Evolutionary conservation across 352 stramenopile species (phyloP).

Genomic region (Phytophthora europaea): DNA sequence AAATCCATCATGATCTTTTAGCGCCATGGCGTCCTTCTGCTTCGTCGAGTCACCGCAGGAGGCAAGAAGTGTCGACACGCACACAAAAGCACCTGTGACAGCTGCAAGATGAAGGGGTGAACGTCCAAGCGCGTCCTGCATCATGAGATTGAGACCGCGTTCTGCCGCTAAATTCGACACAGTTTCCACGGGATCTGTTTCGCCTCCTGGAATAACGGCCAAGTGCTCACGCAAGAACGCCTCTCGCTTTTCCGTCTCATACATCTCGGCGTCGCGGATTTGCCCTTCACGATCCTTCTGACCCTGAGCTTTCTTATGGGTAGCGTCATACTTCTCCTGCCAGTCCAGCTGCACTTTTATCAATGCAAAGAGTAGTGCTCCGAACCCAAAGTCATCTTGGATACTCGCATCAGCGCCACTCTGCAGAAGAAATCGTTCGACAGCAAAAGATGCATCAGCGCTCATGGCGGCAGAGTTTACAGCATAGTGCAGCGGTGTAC

Average conservation of each 20-base stretch:
- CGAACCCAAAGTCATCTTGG: slow-evolving; percentile 68
- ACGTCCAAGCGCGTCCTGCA: slow-evolving; percentile 60
- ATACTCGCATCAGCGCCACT: slow-evolving; percentile 61
- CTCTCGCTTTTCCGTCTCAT: slow-evolving; percentile 59
- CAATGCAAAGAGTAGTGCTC: slow-evolving; percentile 73
- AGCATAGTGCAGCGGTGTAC: slow-evolving; percentile 78
- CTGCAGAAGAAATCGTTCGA: slow-evolving; percentile 77
- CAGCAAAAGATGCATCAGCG: slow-evolving; percentile 80
- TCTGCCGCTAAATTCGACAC: slow-evolving; percentile 75
- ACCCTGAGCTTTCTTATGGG: slow-evolving; percentile 34
- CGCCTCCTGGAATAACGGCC: slow-evolving; percentile 44
- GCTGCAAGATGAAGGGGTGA: slow-evolving; percentile 73
- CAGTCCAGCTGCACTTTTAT: slow-evolving; percentile 79
- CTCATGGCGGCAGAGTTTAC: slow-evolving; percentile 76
- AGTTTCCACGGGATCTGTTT: slow-evolving; percentile 81
- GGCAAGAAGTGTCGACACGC: slow-evolving; percentile 69
- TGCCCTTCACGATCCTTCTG: slow-evolving; percentile 49
- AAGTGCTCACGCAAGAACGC: slow-evolving; percentile 54
- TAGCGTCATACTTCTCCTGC: slow-evolving; percentile 61
- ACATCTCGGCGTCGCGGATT: slow-evolving; percentile 24
- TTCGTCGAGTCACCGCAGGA: slow-evolving; percentile 26
- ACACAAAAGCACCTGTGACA: slow-evolving; percentile 83
- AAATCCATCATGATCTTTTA: slow-evolving; percentile 55
- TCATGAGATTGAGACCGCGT: slow-evolving; percentile 47
- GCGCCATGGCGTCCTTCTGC: slow-evolving; percentile 44